Evolutionary conservation across 805 yeast species (phyloP), one percentile per base, ranked within the genome.

Genomic region (Blastobotrys robertii): DNA sequence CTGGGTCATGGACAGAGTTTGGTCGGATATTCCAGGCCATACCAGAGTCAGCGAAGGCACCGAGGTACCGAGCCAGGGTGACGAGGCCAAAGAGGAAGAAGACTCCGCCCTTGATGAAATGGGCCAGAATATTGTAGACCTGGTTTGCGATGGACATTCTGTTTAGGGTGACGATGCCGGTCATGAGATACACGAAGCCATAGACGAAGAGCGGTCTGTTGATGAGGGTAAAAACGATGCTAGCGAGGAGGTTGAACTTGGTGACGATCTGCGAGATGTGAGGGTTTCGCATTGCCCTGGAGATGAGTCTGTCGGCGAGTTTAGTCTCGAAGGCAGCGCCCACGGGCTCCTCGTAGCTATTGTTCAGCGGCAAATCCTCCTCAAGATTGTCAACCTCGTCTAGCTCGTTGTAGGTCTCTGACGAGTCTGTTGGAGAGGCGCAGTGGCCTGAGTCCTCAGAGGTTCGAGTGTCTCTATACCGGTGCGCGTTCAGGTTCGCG

Each of bases 101-200:
- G 2, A 90, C 92, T 19, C 90, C 92, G 47, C 98, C 98, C 63
- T 90, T 90, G 61, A 90, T 90, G 72, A 86, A 85, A 63, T 90
- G 98, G 1, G 98, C 98, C 44, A 90, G 70, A 41, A 90, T 62
- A 53, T 85, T 86, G 66, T 85, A 90, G 10, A 88, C 80, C 14
- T 68, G 67, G 9, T 53, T 57, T 3, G 77, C 88, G 61, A 74
- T 64, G 33, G 95, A 97, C 54, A 87, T 62, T 34, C 80, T 57
- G 42, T 73, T 74, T 36, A 84, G 82, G 4, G 82, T 79, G 5
- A 86, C 84, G 28, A 78, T 56, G 2, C 75, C 81, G 3, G 76
- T 65, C 34, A 75, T 37, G 12, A 80, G 54, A 55, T 84, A 78
- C 22, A 74, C 67, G 43, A 78, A 65, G 41, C 78, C 73, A 51